Conservation (phyloP, 305 asterid species). For the Fraxinus nigra region DNA sequence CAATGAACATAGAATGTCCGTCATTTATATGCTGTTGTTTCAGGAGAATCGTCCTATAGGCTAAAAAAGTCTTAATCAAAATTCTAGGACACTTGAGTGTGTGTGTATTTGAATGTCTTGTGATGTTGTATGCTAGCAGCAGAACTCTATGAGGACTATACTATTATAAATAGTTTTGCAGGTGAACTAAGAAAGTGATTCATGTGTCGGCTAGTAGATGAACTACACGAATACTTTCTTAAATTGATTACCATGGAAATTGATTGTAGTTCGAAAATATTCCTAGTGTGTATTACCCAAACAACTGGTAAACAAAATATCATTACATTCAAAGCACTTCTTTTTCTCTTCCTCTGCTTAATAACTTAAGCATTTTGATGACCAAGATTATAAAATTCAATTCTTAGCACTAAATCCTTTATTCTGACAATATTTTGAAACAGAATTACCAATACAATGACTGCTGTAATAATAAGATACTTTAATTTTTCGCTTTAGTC, state of each 20-base stretch:
- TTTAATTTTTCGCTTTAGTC: background rate
- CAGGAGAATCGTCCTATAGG: background rate
- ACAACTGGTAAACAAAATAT: background rate
- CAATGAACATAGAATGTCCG: background rate
- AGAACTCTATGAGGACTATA: background rate
- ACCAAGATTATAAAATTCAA: background rate
- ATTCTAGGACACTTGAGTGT: background rate
- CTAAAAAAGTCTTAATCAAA: background rate
- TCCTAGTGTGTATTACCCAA: background rate
- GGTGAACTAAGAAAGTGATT: background rate
- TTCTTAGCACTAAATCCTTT: background rate
- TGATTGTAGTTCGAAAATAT: background rate
- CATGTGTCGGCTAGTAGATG: background rate
- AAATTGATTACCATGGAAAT: background rate
- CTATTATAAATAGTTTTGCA: background rate
- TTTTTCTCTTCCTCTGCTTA: background rate
- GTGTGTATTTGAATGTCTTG: background rate
- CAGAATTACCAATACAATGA: background rate
- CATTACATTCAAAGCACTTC: background rate
- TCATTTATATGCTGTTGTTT: background rate
- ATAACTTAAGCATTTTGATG: background rate
- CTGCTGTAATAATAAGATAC: background rate
- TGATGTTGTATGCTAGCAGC: background rate
- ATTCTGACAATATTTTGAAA: background rate
- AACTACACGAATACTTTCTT: background rate